Percentiles rank a stretch among this genome's conserved stretches.
These are phyloP conservation scores for Suillus cothurnatus DNA, from an alignment of 768 basidiomycete species.

Conservation along the genomic window DNA sequence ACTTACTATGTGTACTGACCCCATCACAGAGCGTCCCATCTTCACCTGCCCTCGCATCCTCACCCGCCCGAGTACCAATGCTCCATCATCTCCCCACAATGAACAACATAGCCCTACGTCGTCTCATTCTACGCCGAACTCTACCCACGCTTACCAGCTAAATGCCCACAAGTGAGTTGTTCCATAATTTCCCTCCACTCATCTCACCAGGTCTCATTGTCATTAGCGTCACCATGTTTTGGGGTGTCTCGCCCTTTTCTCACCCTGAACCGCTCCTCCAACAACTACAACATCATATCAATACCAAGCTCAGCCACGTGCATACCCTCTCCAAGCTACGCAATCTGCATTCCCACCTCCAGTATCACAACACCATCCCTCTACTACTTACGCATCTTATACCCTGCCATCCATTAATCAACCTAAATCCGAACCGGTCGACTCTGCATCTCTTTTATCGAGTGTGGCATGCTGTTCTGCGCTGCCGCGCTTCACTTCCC, in stretches of 20 bases:
- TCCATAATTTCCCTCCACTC: too few species aligned
- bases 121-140: slow-evolving; percentile 48
- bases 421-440: slow-evolving; percentile 31
- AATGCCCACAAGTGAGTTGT: too few species aligned
- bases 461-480: too few species aligned
- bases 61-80: slow-evolving; percentile 28
- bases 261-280: slow-evolving; percentile 25
- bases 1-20: too few species aligned
- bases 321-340: slow-evolving; percentile 27
- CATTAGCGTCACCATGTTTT: too few species aligned
- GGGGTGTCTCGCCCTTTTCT: too few species aligned
- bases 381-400: slow-evolving; percentile 31
- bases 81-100: slow-evolving; percentile 33
- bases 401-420: slow-evolving; percentile 11
- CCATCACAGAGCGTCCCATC: too few species aligned
- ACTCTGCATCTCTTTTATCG: too few species aligned
- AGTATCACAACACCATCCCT: slow-evolving; percentile 34
- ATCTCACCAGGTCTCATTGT: too few species aligned
- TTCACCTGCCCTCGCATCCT: too few species aligned
- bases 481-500: too few species aligned
- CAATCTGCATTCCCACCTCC: slow-evolving; percentile 24
- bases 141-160: slow-evolving; percentile 39
- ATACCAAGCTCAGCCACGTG: slow-evolving; percentile 35
- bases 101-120: slow-evolving; percentile 49
- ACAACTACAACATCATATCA: slow-evolving; percentile 26